Evolutionary conservation across 805 yeast genomes (phyloP).

Genomic region (Jamesozyma jinghongensis): DNA sequence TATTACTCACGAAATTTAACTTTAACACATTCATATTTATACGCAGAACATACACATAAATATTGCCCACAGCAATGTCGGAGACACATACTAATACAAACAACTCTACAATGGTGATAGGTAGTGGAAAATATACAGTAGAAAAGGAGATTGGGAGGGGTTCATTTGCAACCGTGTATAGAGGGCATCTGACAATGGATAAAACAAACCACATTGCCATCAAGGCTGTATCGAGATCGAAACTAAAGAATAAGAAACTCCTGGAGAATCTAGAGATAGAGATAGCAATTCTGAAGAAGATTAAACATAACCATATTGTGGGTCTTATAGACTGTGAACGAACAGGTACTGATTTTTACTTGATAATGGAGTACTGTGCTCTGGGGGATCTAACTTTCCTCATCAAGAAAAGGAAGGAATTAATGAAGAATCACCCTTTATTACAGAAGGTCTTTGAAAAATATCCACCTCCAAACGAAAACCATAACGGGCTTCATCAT

Average conservation of each 20-base stretch:
- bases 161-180: constrained; percentile 90
- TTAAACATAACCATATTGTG: constrained; percentile 91
- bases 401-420: constrained; percentile 65
- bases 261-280: constrained; percentile 89
- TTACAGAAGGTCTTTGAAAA: constrained; percentile 65
- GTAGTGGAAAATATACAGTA: constrained; percentile 22
- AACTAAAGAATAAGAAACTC: constrained; percentile 75
- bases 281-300: constrained; percentile 75
- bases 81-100: not conserved
- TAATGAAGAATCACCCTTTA: constrained; percentile 67
- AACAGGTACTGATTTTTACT: constrained; percentile 68
- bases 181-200: constrained; percentile 46
- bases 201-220: constrained; percentile 60
- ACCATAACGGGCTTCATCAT: constrained; percentile 70
- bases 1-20: not conserved
- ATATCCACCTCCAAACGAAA: constrained; percentile 71
- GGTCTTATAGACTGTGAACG: constrained; percentile 74
- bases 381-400: constrained; percentile 88
- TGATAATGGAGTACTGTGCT: constrained; percentile 95
- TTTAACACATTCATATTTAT: not conserved
- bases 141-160: constrained; percentile 81
- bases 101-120: not conserved
- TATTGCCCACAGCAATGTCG: not conserved
- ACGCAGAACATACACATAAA: not conserved
- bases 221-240: constrained; percentile 75